phyloP scores from a whole-genome alignment of 257 asterid species.

The Buddleja alternifolia region DNA sequence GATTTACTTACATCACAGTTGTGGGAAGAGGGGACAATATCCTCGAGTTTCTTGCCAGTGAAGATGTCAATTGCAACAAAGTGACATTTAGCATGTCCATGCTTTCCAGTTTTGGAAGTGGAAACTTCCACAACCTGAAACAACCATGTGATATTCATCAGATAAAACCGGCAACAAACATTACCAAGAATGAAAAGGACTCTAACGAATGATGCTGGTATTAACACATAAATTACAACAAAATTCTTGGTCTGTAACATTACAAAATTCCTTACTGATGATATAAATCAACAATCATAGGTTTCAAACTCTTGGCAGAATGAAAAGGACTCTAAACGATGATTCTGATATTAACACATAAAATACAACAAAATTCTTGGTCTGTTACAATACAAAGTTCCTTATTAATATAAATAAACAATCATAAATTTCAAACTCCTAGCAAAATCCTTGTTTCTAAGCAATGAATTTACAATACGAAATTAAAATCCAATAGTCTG shows the following conservation, averaged over 20 bases:
- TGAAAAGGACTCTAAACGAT: neutral
- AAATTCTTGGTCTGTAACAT: too few species aligned
- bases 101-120: conserved; percentile 96
- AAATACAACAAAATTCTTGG: neutral
- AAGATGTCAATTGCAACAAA: conserved; percentile 89
- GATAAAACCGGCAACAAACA: neutral
- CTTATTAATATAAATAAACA: neutral
- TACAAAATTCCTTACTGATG: neutral
- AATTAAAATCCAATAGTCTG: neutral
- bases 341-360: neutral
- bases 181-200: neutral
- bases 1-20: conserved; percentile 68
- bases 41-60: conserved; percentile 89
- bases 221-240: too few species aligned
- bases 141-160: neutral
- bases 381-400: neutral
- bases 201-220: too few species aligned
- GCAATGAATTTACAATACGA: neutral
- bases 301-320: too few species aligned
- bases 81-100: conserved; percentile 93
- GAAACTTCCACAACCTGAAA: conserved; percentile 93
- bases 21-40: conserved; percentile 97
- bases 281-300: neutral
- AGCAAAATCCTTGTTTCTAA: neutral
- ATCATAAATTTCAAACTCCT: neutral